Evolutionary conservation across 2,329 filamentous ascomycete genomes (phyloP), one percentile per base, ranked within the genome.

Genomic region (Neoscytalidium dimidiatum): DNA sequence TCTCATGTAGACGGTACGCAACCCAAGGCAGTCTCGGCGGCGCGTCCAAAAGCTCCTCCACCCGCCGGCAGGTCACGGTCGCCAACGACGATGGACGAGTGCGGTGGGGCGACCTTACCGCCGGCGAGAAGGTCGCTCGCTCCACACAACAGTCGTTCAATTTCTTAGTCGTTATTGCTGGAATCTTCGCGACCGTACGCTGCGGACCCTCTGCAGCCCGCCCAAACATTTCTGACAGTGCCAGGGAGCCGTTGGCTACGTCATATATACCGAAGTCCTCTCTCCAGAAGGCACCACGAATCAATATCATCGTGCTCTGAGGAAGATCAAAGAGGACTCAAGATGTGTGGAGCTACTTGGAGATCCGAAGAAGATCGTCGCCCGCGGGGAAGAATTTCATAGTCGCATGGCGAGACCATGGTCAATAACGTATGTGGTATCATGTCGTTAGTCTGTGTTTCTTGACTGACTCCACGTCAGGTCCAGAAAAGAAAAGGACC

Each of bases 121-220:
- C 80, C 0, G 81, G 81, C 53, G 94, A 97, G 76, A 97, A 97
- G 77, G 88, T 89, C 2, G 90, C 90, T 26, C 86, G 94, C 43
- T 91, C 92, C 8, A 94, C 92, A 0, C 94, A 97, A 78, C 94
- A 97, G 78, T 91, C 90, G 17, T 90, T 96, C 81, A 97, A 98
- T 78, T 88, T 97, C 69, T 84, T 90, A 69, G 79, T 97, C 67
- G 87, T 97, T 8, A 70, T 92, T 1, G 82, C 89, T 7, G 94
- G 94, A 28, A 79, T 94, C 11, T 84, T 88, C 35, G 82, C 94
- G 70, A 97, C 94, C 38, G 91, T 92, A 83, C 67, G 84, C n/a
- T n/a, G 19, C 41, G 17, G 28, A 23, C 38, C 14, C 7, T 44
- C 49, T 26, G 29, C 28, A 4, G 28, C 41, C n/a, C 52, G 44